Base-by-base conservation (phyloP, 2,329 filamentous ascomycete genomes). In the Paecilomyces sp. region DNA sequence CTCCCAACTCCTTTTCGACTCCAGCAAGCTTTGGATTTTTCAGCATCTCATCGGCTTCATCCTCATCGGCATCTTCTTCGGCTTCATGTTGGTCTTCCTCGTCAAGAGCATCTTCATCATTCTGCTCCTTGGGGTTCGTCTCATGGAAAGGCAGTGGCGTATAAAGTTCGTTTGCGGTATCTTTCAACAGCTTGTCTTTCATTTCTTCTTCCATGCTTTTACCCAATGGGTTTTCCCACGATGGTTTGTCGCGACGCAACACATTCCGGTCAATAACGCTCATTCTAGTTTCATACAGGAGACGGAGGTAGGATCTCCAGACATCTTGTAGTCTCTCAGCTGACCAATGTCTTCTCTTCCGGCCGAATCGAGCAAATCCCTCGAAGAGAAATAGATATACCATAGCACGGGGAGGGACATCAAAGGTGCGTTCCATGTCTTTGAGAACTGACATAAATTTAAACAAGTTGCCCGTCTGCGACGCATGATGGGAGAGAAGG, bases 351-450 rank as follows among this genome's bases (percentile, higher is more conserved):
- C 87, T 86, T 63, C 86, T 79, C 25, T 79, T 76, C 18, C 81
- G 86, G 11, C 92, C 93, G 68, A 96, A 88, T 2, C 78, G 73
- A 33, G 83, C 81, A 70, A 97, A 99, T 0, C 90, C 92, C 67
- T 91, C 88, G 75, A 97, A 90, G 3, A 97, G 79, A 7, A 88
- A 82, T 41, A 94, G 79, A 68, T 93, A 97, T 25, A 96, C 83
- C 60, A 88, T 83, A 5, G 88, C 89, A 62, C 93, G 86, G 15
- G 93, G 77, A 0, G 86, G 84, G 3, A 96, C 80, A 2, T 81
- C 77, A 64, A 87, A 86, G 41, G 78, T 76, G 59, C 84, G 85
- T 58, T 78, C 74, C 91, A 97, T 96, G 71, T 97, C 93, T 54
- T 85, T 83, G 24, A 99, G 77, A 53, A 91, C 84, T 55, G 85